phyloP scores from a whole-genome alignment of 768 basidiomycete species.

The Mycena albidolilacea region DNA sequence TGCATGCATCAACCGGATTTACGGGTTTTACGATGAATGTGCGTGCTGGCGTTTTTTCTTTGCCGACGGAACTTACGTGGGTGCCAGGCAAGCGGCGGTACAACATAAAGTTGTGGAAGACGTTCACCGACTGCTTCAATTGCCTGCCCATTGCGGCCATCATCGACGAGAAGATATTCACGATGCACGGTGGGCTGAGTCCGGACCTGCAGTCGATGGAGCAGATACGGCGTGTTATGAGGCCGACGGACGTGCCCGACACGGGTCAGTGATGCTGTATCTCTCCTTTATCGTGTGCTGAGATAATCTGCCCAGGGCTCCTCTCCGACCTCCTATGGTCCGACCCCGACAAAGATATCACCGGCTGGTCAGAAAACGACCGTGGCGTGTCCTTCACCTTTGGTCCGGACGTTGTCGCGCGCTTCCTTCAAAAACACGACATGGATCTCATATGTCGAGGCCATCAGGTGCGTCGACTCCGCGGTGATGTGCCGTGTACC shows the following conservation, averaged over 20 bases:
- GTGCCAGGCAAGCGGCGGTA: slow-evolving; percentile 96
- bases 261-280: slow-evolving; percentile 73
- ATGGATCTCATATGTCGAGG: slow-evolving; percentile 99
- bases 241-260: slow-evolving; percentile 99
- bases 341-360: slow-evolving; percentile 99
- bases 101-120: slow-evolving; percentile 99
- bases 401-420: slow-evolving; percentile 96
- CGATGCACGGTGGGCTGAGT: slow-evolving; percentile 98
- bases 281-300: slow-evolving; percentile 14
- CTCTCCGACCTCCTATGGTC: slow-evolving; percentile 98
- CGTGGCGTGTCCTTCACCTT: slow-evolving; percentile 99
- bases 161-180: slow-evolving; percentile 99
- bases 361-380: slow-evolving; percentile 99
- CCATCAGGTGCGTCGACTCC: slow-evolving; percentile 81
- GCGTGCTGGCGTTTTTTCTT: slow-evolving; percentile 49
- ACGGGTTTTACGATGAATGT: slow-evolving; percentile 99
- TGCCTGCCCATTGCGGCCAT: slow-evolving; percentile 99
- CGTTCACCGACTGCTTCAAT: slow-evolving; percentile 99
- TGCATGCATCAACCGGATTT: slow-evolving; percentile 99
- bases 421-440: slow-evolving; percentile 99
- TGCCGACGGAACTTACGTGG: slow-evolving; percentile 25
- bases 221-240: slow-evolving; percentile 98
- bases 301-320: slow-evolving; percentile 67
- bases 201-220: slow-evolving; percentile 99
- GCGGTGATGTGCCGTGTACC: not conserved